Evolutionary conservation across 2,329 filamentous ascomycete species (phyloP), one percentile per base, ranked within the genome.

Genomic region (Elsinoe ampelina): DNA sequence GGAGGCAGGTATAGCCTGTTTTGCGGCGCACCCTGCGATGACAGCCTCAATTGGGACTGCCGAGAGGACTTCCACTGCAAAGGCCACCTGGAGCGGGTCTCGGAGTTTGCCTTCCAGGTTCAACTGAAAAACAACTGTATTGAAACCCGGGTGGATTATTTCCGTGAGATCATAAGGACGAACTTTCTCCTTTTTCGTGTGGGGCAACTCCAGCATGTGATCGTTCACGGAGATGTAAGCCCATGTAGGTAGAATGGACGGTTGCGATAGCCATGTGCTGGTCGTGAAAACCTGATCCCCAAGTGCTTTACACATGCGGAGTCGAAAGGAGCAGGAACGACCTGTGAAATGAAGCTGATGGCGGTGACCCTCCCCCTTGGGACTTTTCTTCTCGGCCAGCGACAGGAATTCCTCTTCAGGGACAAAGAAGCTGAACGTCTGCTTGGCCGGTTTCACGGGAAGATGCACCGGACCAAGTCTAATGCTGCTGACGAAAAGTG

Each of bases 101-200:
- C 61, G 77, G 70, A 30, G 68, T 58, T 41, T 65, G 55, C 63
- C 65, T 54, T 73, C 72, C 26, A 30, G 60, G 64, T 81, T 63
- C 26, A 75, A 62, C 45, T 73, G 68, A 5, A 91, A 67, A 3
- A 76, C 72, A 2, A 95, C 66, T 0, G 64, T 67, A 64, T 95
- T 95, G 5, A 67, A 65, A 0, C 87, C 89, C 13, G 71, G 62
- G 7, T 64, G 67, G 4, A 95, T 62, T 17, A 80, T 68, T 0
- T 67, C 60, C 1, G 89, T 90, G 20, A 95, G 73, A 62, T 95
- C 89, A 5, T 87, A 74, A 0, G 91, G 84, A 7, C 89, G 70
- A 63, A 95, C 87, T 62, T 84, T 87, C 3, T 20, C 10, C 19
- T 30, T 34, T 5, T 34, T 35, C 12, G 26, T 22, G 6, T 50